These are phyloP conservation scores for Alopecurus myosuroides DNA, from an alignment of 176 grass and related monocot species.

Conservation along the genomic window DNA sequence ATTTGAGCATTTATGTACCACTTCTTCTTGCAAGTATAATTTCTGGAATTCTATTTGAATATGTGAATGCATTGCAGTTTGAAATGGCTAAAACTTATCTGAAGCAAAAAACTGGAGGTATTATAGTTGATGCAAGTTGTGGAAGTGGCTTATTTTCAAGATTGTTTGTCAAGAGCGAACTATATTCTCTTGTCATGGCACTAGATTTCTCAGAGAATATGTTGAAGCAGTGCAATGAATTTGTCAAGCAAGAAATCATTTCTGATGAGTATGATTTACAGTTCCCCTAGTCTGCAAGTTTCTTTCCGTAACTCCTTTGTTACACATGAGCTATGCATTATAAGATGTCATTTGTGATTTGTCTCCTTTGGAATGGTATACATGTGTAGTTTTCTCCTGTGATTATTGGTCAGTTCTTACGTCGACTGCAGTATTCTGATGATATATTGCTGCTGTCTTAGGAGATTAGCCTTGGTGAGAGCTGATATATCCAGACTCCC, in stretches of 20 bases:
- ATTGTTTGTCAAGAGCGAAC: slow-evolving; percentile 61
- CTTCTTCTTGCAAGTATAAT: background rate
- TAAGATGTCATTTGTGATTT: background rate
- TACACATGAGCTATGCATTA: background rate
- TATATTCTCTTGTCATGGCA: slow-evolving; percentile 79
- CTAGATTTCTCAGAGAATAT: slow-evolving; percentile 98
- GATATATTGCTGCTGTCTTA: slow-evolving; percentile 3
- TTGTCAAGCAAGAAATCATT: slow-evolving; percentile 60
- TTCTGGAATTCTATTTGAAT: background rate
- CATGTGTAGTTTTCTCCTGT: background rate
- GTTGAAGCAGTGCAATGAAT: slow-evolving; percentile 80
- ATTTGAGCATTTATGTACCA: background rate
- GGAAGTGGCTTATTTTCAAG: slow-evolving; percentile 95
- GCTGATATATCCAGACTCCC: slow-evolving; percentile 91
- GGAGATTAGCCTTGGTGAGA: slow-evolving; percentile 71
- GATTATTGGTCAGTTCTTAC: background rate
- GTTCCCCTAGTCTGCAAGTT: background rate
- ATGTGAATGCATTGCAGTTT: slow-evolving; percentile 51
- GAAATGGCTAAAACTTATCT: slow-evolving; percentile 78
- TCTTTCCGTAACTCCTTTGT: background rate
- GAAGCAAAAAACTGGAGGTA: slow-evolving; percentile 55
- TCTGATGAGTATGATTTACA: slow-evolving; percentile 57
- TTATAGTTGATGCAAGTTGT: slow-evolving; percentile 89
- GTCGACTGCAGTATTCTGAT: background rate
- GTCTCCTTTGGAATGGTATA: background rate